Evolutionary conservation across 306 rosid genomes (phyloP), one percentile per base, ranked within the genome.

Genomic region (Ceratonia siliqua): DNA sequence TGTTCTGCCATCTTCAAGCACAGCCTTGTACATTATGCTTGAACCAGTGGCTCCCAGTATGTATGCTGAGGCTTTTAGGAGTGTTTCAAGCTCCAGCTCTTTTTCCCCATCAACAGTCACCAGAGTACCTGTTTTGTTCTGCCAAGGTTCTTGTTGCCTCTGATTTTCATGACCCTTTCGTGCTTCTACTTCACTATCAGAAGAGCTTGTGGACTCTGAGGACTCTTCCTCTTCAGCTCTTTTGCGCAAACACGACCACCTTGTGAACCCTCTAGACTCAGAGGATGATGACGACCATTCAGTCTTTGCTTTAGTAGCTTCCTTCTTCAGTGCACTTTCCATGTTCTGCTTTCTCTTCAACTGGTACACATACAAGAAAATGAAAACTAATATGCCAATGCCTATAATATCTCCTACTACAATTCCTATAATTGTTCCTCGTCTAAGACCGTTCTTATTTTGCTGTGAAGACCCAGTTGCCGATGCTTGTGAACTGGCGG

Each of bases 11-110:
- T 94, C 97, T 66, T 94, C 97, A 0, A 94, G 88, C 33, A 94
- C 97, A 0, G 99, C 99, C 68, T 94, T 94, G 75, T 94, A 94
- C 93, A 90, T 87, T 72, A 94, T 94, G 80, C 99, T 94, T 5
- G 99, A 92, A 38, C 99, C 96, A 0, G 97, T 94, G 1, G 97
- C 99, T 0, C 97, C 99, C 25, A 94, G 62, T 41, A 92, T 94
- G 20, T 88, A 94, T 0, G 97, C 99, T 0, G 99, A 94, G 2
- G 99, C 97, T 30, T 87, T 94, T 0, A 94, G 75, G 10, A 94
- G 86, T 0, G 99, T 87, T 78, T 94, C 99, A 0, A 90, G 53
- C 35, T 94, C 99, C 6, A 94, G 84, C 76, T 87, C 87, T 74
- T 82, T 89, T 24, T 90, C 99, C 0, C 99, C 96, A 14, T 94